Base-by-base conservation (phyloP, 2,329 filamentous ascomycete genomes). In the Neofusicoccum cordaticola region DNA sequence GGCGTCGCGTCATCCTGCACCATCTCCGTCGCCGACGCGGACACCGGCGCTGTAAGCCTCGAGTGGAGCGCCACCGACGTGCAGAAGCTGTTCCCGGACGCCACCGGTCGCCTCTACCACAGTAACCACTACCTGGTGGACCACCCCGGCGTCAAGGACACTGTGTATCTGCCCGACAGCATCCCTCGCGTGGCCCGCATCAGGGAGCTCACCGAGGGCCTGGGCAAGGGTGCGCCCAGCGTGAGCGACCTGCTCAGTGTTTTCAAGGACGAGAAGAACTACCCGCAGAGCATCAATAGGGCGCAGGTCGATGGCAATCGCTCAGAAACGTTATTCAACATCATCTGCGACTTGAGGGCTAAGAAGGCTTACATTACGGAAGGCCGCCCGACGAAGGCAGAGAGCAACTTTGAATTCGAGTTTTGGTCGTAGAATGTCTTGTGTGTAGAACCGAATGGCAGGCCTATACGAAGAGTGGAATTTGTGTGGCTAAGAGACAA, bases 1-100 rank as follows among this genome's bases (percentile, higher is more conserved):
- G 85, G 85, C 7, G 79, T 87, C 51, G 84, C 85, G 0, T 77
- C 78, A 6, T 78, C 83, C 2, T 84, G 82, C 60, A 83, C 86
- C 67, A 85, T 87, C 66, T 73, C 85, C 0, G 73, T 87, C 42
- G 84, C 80, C 0, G 85, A 87, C 70, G 67, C 73, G 17, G 62
- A 31, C 3, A 75, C 70, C 0, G 80, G 79, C 0, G 77, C 78
- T 0, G 69, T 82, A 4, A 84, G 85, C 0, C 67, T 86, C 6
- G 85, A 87, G 69, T 86, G 51, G 50, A 64, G 62, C 62, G 62
- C 62, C 7, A 22, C 31, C 42, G 62, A 51, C n/a, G 45, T 64
- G 12, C 42, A 57, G 42, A 57, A 56, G 35, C 17, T 64, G 19
- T 74, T 44, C 74, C 74, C 0, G 80, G 75, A 70, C 71, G 68